Conservation (phyloP, 345 rosid species). For the Arabidopsis arenosa region DNA sequence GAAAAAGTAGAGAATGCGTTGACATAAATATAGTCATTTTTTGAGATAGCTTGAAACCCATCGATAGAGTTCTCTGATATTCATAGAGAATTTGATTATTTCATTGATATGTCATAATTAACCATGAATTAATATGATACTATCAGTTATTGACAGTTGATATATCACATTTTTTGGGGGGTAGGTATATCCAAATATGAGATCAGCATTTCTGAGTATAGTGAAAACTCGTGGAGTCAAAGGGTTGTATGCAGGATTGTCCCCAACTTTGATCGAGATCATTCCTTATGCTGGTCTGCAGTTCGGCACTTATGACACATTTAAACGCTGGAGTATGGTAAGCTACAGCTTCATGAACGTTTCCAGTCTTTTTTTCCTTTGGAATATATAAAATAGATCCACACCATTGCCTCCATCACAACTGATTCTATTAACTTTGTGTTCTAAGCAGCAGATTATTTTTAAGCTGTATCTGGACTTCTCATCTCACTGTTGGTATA, state of each 20-base stretch:
- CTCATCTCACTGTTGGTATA: conserved; percentile 1
- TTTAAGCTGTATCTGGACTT: neutral
- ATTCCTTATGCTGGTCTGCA: conserved; percentile 29
- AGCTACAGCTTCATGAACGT: neutral
- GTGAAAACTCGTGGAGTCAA: conserved; percentile 21
- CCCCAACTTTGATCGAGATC: conserved; percentile 16
- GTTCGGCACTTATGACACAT: conserved; percentile 17
- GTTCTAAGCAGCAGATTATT: neutral
- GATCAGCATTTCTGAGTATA: conserved; percentile 1
- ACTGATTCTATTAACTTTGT: no score
- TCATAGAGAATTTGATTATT: neutral
- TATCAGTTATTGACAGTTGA: neutral
- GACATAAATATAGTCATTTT: neutral
- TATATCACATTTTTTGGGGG: neutral
- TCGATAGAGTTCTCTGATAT: neutral
- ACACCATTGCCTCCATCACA: conserved; percentile 1
- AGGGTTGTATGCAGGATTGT: conserved; percentile 21
- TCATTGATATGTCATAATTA: neutral
- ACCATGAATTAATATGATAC: neutral
- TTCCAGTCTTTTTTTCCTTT: neutral
- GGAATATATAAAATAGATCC: neutral
- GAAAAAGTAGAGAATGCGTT: neutral
- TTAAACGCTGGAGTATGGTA: conserved; percentile 23
- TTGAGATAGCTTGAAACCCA: neutral
- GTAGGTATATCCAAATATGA: conserved; percentile 21